phyloP scores from a whole-genome alignment of 2,329 filamentous ascomycete genomes.

The Aureobasidium uvarum region DNA sequence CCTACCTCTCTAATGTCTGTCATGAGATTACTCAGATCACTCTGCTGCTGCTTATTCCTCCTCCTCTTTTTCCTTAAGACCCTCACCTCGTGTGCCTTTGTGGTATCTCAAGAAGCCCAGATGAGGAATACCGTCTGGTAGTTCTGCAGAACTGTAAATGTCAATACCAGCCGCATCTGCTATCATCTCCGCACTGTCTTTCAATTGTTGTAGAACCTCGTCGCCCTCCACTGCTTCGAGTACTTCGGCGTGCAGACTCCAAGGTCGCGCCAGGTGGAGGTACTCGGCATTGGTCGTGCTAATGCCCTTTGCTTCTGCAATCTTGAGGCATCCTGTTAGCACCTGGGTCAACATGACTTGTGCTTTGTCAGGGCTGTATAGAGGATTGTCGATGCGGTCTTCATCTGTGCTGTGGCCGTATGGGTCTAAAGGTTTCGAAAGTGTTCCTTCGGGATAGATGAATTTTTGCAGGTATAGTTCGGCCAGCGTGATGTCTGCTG shows the following conservation, averaged over 20 bases:
- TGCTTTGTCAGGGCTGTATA: conserved; percentile 31
- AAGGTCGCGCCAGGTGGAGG: not conserved
- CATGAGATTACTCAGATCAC: not conserved
- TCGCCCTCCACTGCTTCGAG: not conserved
- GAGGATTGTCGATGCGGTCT: conserved; percentile 31
- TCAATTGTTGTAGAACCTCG: conserved; percentile 29
- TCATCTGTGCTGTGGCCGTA: conserved; percentile 32
- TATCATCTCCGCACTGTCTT: conserved; percentile 33
- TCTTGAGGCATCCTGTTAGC: not conserved
- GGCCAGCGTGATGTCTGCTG: conserved; percentile 34
- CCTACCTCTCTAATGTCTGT: conserved; percentile 1
- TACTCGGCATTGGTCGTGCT: conserved; percentile 10
- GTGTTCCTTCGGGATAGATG: conserved; percentile 20
- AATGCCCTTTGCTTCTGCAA: conserved; percentile 16
- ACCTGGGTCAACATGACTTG: conserved; percentile 18
- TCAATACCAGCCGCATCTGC: conserved; percentile 36
- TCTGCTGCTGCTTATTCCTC: conserved; percentile 12
- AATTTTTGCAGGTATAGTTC: conserved; percentile 32
- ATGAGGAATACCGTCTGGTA: not conserved
- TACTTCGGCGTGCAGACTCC: not conserved
- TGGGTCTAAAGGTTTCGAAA: conserved; percentile 26
- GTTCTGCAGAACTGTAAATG: conserved; percentile 31
- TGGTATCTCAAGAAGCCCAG: conserved; percentile 33
- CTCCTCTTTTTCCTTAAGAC: not conserved
- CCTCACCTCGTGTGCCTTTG: conserved; percentile 20